Conservation (phyloP, 305 asterid genomes). For the Rubia tinctorum region DNA sequence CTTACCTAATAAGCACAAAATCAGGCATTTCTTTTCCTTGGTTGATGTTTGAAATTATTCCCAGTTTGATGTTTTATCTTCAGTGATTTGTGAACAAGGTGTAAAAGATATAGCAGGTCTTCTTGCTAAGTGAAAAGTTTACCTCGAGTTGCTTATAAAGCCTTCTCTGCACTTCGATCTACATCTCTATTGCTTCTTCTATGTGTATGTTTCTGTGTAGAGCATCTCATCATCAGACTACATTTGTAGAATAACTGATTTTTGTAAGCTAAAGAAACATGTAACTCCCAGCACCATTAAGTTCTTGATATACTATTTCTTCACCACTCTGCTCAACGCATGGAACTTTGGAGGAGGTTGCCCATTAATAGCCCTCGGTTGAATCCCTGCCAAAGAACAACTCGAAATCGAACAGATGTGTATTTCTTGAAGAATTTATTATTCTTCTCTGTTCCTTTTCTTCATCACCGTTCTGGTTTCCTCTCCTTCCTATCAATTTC, state of each 20-base stretch:
- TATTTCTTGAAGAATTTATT: too few relatives aligned
- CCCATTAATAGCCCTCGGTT: too few relatives aligned
- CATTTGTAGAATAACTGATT: background rate
- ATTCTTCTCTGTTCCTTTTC: too few relatives aligned
- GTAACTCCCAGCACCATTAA: slow-evolving; percentile 21
- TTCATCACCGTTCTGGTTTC: too few relatives aligned
- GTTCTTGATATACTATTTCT: too few relatives aligned
- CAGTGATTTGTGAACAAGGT: background rate
- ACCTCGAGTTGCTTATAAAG: slow-evolving; percentile 96
- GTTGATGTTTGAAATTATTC: background rate
- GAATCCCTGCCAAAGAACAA: too few relatives aligned
- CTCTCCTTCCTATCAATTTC: too few relatives aligned
- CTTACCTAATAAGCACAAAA: background rate
- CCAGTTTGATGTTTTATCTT: background rate
- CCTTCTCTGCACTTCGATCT: slow-evolving; percentile 84
- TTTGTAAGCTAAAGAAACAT: slow-evolving; percentile 1
- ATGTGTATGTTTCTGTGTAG: slow-evolving; percentile 61
- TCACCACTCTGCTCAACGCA: too few relatives aligned
- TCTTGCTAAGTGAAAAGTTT: slow-evolving; percentile 9
- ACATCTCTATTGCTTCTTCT: slow-evolving; percentile 87
- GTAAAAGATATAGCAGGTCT: background rate
- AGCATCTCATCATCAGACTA: slow-evolving; percentile 15
- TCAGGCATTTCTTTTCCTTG: background rate
- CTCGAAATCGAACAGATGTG: too few relatives aligned
- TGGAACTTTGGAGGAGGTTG: too few relatives aligned